Evolutionary conservation across 1,284 basidiomycete genomes (phyloP).

Genomic region (Cystobasidium slooffiae): DNA sequence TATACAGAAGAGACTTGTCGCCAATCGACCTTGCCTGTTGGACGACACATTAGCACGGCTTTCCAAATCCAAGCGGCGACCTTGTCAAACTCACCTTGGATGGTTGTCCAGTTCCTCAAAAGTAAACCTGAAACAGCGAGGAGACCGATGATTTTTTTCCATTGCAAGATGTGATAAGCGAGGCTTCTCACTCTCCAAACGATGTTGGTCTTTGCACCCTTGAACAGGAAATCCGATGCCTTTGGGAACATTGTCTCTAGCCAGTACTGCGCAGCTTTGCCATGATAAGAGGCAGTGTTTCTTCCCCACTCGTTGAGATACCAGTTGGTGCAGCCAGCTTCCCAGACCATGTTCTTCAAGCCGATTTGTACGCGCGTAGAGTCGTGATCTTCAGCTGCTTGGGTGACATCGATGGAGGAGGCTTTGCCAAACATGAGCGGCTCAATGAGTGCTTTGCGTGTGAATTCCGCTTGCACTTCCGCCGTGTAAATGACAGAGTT

Average conservation of each 20-base stretch:
- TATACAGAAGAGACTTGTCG: constrained; percentile 1
- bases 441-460: constrained; percentile 36
- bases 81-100: too few relatives aligned
- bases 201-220: constrained; percentile 8
- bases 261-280: constrained; percentile 40
- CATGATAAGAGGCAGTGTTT: constrained; percentile 41
- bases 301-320: constrained; percentile 44
- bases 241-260: constrained; percentile 38
- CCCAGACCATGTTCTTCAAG: constrained; percentile 38
- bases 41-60: too few relatives aligned
- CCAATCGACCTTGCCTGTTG: background rate
- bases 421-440: constrained; percentile 37
- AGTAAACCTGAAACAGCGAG: background rate
- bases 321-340: constrained; percentile 41
- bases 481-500: constrained; percentile 42
- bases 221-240: constrained; percentile 22
- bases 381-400: constrained; percentile 36
- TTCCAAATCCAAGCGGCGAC: too few relatives aligned
- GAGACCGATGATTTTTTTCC: constrained; percentile 4
- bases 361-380: constrained; percentile 33
- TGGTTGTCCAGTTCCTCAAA: background rate
- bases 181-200: constrained; percentile 11
- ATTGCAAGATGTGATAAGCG: constrained; percentile 9
- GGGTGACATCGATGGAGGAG: constrained; percentile 26
- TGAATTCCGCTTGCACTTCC: constrained; percentile 39